Conservation (phyloP, 805 yeast genomes). For the Candida hispaniensis region DNA sequence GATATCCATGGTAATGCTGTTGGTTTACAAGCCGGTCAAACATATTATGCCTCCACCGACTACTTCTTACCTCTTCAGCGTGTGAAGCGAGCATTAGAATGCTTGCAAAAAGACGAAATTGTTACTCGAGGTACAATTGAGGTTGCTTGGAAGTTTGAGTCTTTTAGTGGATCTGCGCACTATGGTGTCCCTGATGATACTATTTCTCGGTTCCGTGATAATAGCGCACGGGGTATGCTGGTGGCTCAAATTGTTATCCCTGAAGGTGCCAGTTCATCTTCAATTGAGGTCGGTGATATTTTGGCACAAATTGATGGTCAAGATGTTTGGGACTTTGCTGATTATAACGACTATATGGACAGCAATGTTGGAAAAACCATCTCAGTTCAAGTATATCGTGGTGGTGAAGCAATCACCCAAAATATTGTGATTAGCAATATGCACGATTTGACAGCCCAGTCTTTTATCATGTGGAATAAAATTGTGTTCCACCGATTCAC, state of each 20-base stretch:
- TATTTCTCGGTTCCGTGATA: conserved; percentile 57
- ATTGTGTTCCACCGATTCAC: conserved; percentile 78
- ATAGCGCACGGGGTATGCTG: conserved; percentile 64
- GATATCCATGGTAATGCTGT: conserved; percentile 78
- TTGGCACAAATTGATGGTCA: conserved; percentile 60
- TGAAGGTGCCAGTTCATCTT: conserved; percentile 68
- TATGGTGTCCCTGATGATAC: conserved; percentile 69
- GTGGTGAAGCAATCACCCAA: conserved; percentile 47
- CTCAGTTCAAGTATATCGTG: conserved; percentile 55
- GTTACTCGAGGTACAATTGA: conserved; percentile 88
- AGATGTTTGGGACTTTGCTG: conserved; percentile 58
- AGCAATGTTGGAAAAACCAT: conserved; percentile 49
- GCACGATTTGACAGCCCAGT: conserved; percentile 70
- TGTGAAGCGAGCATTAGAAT: conserved; percentile 67
- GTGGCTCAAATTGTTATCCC: conserved; percentile 77
- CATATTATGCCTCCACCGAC: conserved; percentile 83
- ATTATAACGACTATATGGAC: conserved; percentile 73
- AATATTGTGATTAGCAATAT: conserved; percentile 56
- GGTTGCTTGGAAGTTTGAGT: conserved; percentile 75
- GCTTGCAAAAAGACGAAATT: conserved; percentile 47
- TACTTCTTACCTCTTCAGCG: conserved; percentile 80
- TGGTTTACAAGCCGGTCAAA: conserved; percentile 91
- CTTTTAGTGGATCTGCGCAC: conserved; percentile 83
- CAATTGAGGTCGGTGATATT: conserved; percentile 76
- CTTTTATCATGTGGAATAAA: conserved; percentile 74